Conservation (phyloP, 192 early-diverging fungal species). For the Piromyces sp. region DNA sequence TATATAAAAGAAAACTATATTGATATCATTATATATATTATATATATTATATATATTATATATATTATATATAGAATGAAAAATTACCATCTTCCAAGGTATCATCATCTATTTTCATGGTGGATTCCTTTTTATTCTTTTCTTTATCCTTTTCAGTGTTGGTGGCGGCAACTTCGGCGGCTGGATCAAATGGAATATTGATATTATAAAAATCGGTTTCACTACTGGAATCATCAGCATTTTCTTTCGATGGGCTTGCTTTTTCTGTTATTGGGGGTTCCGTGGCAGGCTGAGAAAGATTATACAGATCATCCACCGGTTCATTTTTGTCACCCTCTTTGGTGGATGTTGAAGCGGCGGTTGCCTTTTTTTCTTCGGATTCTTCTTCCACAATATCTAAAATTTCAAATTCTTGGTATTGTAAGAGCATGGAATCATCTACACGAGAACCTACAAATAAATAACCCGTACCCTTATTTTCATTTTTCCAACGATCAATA, state of each 20-base stretch:
- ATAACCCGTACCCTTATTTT: constrained; percentile 21
- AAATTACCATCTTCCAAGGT: neutral
- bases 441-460: constrained; percentile 55
- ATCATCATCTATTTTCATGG: neutral
- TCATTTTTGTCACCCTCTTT: constrained; percentile 18
- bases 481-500: neutral
- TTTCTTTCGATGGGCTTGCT: neutral
- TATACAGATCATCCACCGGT: constrained; percentile 10
- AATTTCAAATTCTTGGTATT: constrained; percentile 22
- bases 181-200: neutral
- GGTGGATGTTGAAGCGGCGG: constrained; percentile 5
- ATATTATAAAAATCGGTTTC: neutral
- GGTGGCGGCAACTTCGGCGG: neutral
- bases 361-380: neutral
- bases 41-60: too few relatives aligned
- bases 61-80: too few relatives aligned
- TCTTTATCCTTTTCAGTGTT: neutral
- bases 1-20: too few relatives aligned
- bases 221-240: neutral
- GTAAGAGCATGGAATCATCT: constrained; percentile 51
- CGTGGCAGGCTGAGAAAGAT: neutral
- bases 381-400: constrained; percentile 2
- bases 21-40: too few relatives aligned
- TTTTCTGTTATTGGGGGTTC: constrained; percentile 11
- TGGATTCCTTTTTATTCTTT: neutral